Base-by-base conservation (phyloP, 495 filamentous ascomycete genomes). In the Trichoderma parareesei region DNA sequence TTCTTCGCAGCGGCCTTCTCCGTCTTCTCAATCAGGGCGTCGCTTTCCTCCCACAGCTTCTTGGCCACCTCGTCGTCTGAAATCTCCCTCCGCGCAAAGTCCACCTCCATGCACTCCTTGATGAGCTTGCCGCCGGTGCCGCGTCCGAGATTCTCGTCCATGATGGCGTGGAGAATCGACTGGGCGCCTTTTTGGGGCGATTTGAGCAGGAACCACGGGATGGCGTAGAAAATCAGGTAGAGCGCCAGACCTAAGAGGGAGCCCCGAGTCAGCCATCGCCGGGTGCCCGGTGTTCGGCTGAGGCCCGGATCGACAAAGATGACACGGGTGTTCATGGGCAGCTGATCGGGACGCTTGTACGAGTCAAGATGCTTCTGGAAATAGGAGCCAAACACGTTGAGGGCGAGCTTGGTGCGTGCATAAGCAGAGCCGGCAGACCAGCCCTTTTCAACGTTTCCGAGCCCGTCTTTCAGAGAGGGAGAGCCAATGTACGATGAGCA, bases 201-300 rank as follows among this genome's bases (percentile, higher is more conserved):
- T 73, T 98, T 99, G 14, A 99, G 80, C 3, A 96, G 72, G 44
- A 98, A 70, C 90, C 93, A 99, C 78, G 88, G 90, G 13, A 96
- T 65, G 3, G 88, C 83, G 80, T 89, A 98, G 46, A 84, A 84
- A 35, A 90, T 14, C 3, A 97, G 68, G 72, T 99, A 99, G 13
- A 92, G 5, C 1, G 85, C 65, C 14, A 99, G 76, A 0, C 95
- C 95, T 85, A 85, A 90, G 0, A 99, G 74, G 9, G 87, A 88
- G 1, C 95, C 94, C 41, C 90, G 80, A 0, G 88, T 92, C 40
- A 98, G 75, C 87, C 90, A 98, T 61, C 92, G 82, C 43, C 90
- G 82, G 75, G 85, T 95, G 1, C 94, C 94, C 0, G 92, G 91
- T 5, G 94, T 97, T 48, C 94, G 85, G 10, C 84, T 81, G 65